Percentiles rank a stretch among this genome's conserved stretches.
phyloP scores from a whole-genome alignment of 257 asterid species.

The Lycium ferocissimum region DNA sequence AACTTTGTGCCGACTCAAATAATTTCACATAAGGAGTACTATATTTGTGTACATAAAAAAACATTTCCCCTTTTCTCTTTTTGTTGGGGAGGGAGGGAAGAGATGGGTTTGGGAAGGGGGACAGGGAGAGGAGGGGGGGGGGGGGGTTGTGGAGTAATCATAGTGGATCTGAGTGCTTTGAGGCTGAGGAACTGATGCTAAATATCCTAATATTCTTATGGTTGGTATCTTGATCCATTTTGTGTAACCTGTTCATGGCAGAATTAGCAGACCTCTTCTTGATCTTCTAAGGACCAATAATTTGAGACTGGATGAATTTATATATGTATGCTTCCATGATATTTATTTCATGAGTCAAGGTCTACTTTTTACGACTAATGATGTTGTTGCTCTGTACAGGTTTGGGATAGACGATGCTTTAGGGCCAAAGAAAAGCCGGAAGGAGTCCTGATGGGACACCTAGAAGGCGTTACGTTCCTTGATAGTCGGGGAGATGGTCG shows the following conservation, averaged over 20 bases:
- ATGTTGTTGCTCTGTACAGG: constrained; percentile 47
- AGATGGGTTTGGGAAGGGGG: neutral
- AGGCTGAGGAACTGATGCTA: neutral
- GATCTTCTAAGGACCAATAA: neutral
- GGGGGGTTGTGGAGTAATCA: neutral
- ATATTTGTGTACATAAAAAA: neutral
- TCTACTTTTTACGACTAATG: constrained; percentile 14
- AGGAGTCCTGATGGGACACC: constrained; percentile 81
- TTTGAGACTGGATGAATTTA: neutral
- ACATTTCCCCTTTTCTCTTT: neutral
- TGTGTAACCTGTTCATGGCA: neutral
- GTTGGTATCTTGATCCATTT: neutral
- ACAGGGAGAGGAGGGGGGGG: no score
- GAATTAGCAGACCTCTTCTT: neutral
- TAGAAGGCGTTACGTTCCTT: constrained; percentile 83
- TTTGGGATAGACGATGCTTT: constrained; percentile 93
- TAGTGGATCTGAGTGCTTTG: neutral
- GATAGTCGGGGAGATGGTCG: constrained; percentile 92
- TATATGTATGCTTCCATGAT: neutral
- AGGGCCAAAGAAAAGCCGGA: constrained; percentile 71
- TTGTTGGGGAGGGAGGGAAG: neutral
- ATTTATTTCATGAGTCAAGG: neutral
- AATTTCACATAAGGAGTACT: neutral
- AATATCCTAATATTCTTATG: neutral
- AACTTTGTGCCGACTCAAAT: no score